Base-by-base conservation (phyloP, 2,329 filamentous ascomycete genomes). In the Elsinoe necatrix region DNA sequence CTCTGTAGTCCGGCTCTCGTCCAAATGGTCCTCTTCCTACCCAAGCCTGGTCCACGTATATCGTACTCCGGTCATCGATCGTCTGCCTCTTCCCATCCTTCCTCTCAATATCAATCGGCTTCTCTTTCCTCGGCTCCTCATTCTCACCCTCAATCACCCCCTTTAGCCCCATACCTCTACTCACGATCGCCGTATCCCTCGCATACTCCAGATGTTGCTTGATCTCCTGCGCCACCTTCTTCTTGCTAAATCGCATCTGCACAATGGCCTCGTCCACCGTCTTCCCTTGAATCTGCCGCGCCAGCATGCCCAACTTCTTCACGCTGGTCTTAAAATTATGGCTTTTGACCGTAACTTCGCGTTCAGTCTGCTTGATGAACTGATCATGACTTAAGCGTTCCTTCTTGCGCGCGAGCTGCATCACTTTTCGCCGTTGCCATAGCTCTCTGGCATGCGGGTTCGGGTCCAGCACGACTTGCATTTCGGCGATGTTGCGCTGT, bases 231-330 rank as follows among this genome's bases (percentile, higher is more conserved):
- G 92, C 88, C 61, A 86, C 87, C 75, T 90, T 92, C 81, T 98
- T 98, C 77, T 89, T 89, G 71, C 86, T 92, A 75, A 92, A 97
- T 57, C 85, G 82, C 89, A 98, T 95, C 77, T 98, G 93, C 56
- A 87, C 74, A 63, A 97, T 88, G 12, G 93, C 93, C 34, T 98
- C 91, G 58, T 95, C 89, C 60, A 98, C 78, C n/a, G 85, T 85
- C 80, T 96, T 97, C 63, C 93, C 93, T 1, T 84, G 80, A 67
- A 98, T 93, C 74, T 97, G 93, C 56, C 86, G 83, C 21, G 92
- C 85, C 51, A 98, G 75, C 65, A 87, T 85, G 54, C 86, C 84
- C 56, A 98, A 79, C 76, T 98, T 98, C 82, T 98, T 98, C 61
- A 88, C 77, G 50, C 84, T 89, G 1, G 93, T 96, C 65, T 90